Conservation (phyloP, 2,329 filamentous ascomycete species). For the Pestalotiopsis sp. region DNA sequence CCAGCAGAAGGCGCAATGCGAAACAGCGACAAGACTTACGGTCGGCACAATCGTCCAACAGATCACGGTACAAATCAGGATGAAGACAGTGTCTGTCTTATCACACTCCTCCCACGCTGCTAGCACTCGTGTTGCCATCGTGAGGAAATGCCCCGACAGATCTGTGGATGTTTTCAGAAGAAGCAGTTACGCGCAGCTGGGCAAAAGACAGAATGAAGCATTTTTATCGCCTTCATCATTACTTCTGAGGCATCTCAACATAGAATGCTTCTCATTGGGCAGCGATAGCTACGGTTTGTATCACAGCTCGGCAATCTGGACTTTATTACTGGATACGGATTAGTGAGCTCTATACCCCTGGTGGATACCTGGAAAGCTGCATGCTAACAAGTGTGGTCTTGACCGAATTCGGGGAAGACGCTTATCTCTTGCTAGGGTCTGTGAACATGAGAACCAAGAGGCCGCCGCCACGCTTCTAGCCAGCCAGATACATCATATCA, state of each 20-base stretch:
- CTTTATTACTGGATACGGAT: not conserved
- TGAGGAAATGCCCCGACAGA: not conserved
- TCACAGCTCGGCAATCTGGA: not conserved
- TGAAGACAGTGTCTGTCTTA: constrained; percentile 53
- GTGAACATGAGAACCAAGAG: no score
- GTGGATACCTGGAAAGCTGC: not conserved
- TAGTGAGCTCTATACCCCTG: not conserved
- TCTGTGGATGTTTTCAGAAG: not conserved
- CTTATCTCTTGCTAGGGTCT: not conserved
- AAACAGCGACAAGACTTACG: constrained; percentile 14
- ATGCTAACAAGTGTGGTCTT: not conserved
- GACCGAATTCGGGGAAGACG: not conserved
- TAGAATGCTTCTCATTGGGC: not conserved
- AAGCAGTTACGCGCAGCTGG: not conserved
- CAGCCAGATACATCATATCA: no score
- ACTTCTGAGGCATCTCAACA: not conserved
- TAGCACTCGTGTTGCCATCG: constrained; percentile 35
- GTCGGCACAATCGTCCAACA: constrained; percentile 56
- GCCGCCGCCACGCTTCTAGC: no score
- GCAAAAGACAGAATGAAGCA: not conserved
- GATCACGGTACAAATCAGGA: constrained; percentile 52
- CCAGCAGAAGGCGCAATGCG: not conserved
- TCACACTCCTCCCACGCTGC: constrained; percentile 53
- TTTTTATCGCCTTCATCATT: not conserved
- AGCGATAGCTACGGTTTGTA: not conserved